Percentiles rank a stretch among this genome's conserved stretches.
phyloP scores from a whole-genome alignment of 2,329 filamentous ascomycete species.

The Polychaeton citri region DNA sequence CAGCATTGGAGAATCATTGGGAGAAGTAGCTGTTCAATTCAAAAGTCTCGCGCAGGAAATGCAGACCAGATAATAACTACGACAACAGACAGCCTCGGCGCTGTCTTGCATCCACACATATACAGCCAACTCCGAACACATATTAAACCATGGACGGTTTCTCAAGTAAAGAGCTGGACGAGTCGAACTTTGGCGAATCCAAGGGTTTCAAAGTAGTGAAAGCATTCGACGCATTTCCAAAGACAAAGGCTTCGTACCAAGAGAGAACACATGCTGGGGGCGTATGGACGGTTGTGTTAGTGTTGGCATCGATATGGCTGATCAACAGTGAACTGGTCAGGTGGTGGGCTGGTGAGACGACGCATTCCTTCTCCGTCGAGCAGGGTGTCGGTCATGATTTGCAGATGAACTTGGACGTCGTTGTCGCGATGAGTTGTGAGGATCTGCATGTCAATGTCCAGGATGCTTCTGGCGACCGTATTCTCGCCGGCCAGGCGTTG shows the following conservation, averaged over 20 bases:
- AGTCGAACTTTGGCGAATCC: slow-evolving; percentile 68
- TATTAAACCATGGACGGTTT: slow-evolving; percentile 76
- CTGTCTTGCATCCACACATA: neutral
- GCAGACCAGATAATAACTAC: neutral
- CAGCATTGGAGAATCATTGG: too few species aligned
- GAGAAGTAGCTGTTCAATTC: too few species aligned
- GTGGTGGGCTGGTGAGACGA: slow-evolving; percentile 76
- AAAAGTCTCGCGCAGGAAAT: too few species aligned
- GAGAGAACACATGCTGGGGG: slow-evolving; percentile 73
- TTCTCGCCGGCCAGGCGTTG: slow-evolving; percentile 65
- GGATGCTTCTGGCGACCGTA: slow-evolving; percentile 84
- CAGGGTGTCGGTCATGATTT: slow-evolving; percentile 76
- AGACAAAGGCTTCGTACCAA: slow-evolving; percentile 89
- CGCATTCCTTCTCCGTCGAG: slow-evolving; percentile 85
- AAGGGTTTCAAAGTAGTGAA: slow-evolving; percentile 47
- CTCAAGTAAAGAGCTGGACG: slow-evolving; percentile 55
- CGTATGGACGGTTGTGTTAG: slow-evolving; percentile 81
- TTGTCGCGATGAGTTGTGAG: slow-evolving; percentile 74
- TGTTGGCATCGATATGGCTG: slow-evolving; percentile 60
- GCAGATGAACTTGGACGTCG: slow-evolving; percentile 92
- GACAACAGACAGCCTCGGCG: neutral
- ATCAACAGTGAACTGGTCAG: slow-evolving; percentile 62
- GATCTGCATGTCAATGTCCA: slow-evolving; percentile 95
- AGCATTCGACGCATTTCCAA: slow-evolving; percentile 96
- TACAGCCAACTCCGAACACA: too few species aligned